Evolutionary conservation across 768 basidiomycete genomes (phyloP).

Genomic region (Pulveroboletus ravenelii): DNA sequence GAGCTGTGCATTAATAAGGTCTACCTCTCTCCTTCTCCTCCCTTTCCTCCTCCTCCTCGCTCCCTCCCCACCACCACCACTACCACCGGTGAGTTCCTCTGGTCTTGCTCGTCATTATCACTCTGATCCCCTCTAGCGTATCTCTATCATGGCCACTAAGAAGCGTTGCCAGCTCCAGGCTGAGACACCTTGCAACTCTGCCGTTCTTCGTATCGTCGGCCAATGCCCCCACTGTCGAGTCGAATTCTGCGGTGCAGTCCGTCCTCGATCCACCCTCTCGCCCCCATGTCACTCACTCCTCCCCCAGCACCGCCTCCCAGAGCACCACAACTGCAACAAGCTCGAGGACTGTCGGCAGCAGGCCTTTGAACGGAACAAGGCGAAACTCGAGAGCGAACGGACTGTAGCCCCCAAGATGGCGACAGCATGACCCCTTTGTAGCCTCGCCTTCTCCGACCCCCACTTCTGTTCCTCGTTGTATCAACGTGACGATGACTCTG

Average conservation of each 20-base stretch:
- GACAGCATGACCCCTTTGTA: constrained; percentile 46
- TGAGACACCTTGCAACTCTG: constrained; percentile 59
- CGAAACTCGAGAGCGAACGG: constrained; percentile 81
- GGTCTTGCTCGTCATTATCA: background rate
- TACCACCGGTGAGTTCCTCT: background rate
- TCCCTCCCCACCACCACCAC: background rate
- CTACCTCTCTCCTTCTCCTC: background rate
- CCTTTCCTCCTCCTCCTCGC: background rate
- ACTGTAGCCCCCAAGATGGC: constrained; percentile 86
- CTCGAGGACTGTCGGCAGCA: constrained; percentile 82
- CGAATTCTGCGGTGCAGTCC: constrained; percentile 73
- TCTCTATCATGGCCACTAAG: constrained; percentile 65
- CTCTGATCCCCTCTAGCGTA: constrained; percentile 2
- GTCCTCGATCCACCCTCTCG: constrained; percentile 24
- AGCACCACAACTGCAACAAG: constrained; percentile 81
- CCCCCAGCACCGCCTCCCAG: constrained; percentile 77
- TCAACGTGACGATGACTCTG: constrained; percentile 19
- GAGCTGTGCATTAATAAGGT: constrained; percentile 30
- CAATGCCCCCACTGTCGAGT: constrained; percentile 76
- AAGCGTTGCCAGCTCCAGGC: constrained; percentile 76
- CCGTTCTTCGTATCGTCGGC: constrained; percentile 79
- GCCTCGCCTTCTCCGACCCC: constrained; percentile 8
- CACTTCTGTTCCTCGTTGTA: constrained; percentile 11
- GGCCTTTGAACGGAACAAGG: constrained; percentile 86
- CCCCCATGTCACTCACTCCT: constrained; percentile 14